A percentile compares a stretch with the other conserved stretches of the same genome.
These are phyloP conservation scores for Chlorella vulgaris DNA, from an alignment of 139 green algal genomes.

Conservation along the genomic window DNA sequence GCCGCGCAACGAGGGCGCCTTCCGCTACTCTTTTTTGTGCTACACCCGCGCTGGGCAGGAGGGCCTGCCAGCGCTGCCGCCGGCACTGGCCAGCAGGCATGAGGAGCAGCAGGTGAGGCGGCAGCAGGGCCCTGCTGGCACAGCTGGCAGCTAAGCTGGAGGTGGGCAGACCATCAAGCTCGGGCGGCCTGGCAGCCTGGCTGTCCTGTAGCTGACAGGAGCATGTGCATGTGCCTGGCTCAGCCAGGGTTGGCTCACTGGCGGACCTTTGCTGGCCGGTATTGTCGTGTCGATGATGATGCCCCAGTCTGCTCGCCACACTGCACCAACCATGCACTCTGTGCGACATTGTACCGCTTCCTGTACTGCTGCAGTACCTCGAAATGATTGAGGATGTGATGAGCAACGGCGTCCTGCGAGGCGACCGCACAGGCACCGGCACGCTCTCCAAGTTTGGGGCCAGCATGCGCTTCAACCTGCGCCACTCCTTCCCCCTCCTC, in stretches of 20 bases:
- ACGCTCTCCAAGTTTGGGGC: constrained; percentile 92
- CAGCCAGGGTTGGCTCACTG: too few species aligned
- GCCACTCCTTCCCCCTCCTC: constrained; percentile 95
- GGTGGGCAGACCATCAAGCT: neutral
- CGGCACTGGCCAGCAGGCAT: constrained; percentile 66
- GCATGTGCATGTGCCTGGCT: too few species aligned
- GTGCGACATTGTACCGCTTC: neutral
- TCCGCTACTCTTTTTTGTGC: constrained; percentile 78
- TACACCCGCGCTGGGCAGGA: constrained; percentile 57
- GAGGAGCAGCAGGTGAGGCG: constrained; percentile 86
- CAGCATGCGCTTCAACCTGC: constrained; percentile 93
- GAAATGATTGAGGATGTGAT: constrained; percentile 91
- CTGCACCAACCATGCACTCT: too few species aligned
- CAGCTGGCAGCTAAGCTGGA: too few species aligned
- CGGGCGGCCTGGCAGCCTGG: neutral
- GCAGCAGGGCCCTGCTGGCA: too few species aligned
- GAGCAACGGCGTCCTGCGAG: constrained; percentile 66
- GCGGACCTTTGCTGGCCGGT: too few species aligned
- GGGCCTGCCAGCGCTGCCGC: constrained; percentile 48
- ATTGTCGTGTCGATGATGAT: too few species aligned
- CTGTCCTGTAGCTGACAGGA: too few species aligned
- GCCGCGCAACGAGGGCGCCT: constrained; percentile 51
- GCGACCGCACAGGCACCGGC: constrained; percentile 93
- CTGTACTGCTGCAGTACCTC: constrained; percentile 87
- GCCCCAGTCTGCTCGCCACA: too few species aligned